Evolutionary conservation across 2,329 filamentous ascomycete species (phyloP), one percentile per base, ranked within the genome.

Genomic region (Coccinonectria pachysandricola): DNA sequence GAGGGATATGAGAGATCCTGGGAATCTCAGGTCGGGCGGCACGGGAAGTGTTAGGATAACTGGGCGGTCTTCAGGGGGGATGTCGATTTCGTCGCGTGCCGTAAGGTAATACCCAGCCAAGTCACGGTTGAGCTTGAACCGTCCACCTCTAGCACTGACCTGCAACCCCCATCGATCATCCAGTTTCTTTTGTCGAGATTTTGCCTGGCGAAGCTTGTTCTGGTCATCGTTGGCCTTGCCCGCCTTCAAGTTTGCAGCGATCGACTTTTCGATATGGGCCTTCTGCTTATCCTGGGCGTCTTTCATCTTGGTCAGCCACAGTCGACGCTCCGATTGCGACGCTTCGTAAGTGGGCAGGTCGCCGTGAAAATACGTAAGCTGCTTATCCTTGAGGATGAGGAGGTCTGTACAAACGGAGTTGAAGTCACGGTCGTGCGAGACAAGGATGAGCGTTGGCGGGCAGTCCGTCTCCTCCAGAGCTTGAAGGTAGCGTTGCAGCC

Each of bases 401-500:
- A 88, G 66, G 51, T 92, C 80, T 7, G 79, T 85, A 36, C 85
- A 78, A 0, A 76, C 68, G 26, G 84, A 78, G 24, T 79, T 71
- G 46, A 93, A 92, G 39, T 81, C 78, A 10, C 84, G 71, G 50
- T 93, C 85, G 54, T 93, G 85, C 0, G 84, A 91, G 3, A 91
- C 83, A 1, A 91, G 60, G 10, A 92, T 62, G 2, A 91, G 64
- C 0, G 83, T 91, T 0, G 71, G 70, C 0, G 68, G 70, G 3
- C 62, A 54, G 0, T 64, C 56, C 0, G 51, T 52, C 12, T 73
- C 66, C 4, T 64, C 62, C 3, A 78, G 52, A 1, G 65, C 57
- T 19, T 68, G 60, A 7, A 93, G 68, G 45, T 86, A 78, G 8
- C 68, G 68, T 46, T 92, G 79, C 1, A 94, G 63, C 83, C 85